Base-by-base conservation (phyloP, 2,329 filamentous ascomycete species). In the Fusarium sp. region DNA sequence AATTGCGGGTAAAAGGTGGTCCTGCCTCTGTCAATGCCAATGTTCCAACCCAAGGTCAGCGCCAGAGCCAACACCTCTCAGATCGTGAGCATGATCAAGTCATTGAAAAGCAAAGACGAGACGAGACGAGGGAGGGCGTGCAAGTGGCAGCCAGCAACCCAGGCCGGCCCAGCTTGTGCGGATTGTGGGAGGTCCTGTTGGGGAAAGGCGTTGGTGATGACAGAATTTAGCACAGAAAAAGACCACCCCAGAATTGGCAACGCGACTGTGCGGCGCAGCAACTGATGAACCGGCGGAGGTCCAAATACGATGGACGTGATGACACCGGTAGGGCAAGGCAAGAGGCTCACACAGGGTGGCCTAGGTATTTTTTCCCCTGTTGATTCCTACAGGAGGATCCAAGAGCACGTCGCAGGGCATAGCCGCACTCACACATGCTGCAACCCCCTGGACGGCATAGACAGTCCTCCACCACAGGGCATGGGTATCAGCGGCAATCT, bases 161-260 rank as follows among this genome's bases (percentile, higher is more conserved):
- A 56, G 62, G 59, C 34, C 44, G 31, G 43, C 51, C 37, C 54
- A 36, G 55, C 66, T 68, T 68, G 68, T 70, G 63, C 50, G 58
- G 62, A 70, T 58, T 23, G 50, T 44, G 34, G 52, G 28, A 27
- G 11, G 50, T 23, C 23, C 23, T 23, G 23, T 23, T 23, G 23
- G 23, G 23, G 23, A 23, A 23, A 23, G 23, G 23, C 23, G 23
- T 23, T 23, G 23, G 23, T 23, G 23, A 23, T 23, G 23, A 23
- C 23, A 23, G 23, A 18, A 43, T 37, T 37, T 16, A 7, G 28
- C 16, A 34, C 37, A 36, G 13, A 28, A 43, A 23, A 34, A 36
- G 15, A 12, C 52, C 52, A 27, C 27, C 40, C 23, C 23, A 23
- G 23, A 39, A 40, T 27, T 23, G 28, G 31, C 41, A 57, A 57